Evolutionary conservation across 2,329 filamentous ascomycete genomes (phyloP).

Genomic region (Neodidymelliopsis sp.): DNA sequence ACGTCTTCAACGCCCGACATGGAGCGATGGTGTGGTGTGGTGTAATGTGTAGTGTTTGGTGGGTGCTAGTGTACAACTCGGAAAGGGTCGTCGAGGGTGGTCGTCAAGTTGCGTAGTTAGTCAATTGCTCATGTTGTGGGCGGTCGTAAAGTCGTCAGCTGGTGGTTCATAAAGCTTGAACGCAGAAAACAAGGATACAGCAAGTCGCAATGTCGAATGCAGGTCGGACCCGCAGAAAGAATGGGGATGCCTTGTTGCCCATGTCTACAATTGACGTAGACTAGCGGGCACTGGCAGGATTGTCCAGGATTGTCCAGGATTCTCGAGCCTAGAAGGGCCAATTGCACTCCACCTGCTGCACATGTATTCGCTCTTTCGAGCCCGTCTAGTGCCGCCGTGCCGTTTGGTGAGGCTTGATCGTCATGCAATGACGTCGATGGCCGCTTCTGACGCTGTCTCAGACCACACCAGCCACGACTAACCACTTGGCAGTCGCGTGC

Average conservation of each 20-base stretch:
- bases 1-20: slow-evolving; percentile 56
- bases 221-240: slow-evolving; percentile 18
- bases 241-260: slow-evolving; percentile 18
- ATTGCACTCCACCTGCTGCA: slow-evolving; percentile 25
- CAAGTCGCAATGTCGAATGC: slow-evolving; percentile 14
- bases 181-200: slow-evolving; percentile 21
- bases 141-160: slow-evolving; percentile 9
- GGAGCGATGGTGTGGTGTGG: slow-evolving; percentile 1
- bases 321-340: slow-evolving; percentile 15
- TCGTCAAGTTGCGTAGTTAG: background rate
- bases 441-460: slow-evolving; percentile 25
- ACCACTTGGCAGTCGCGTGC: slow-evolving; percentile 24
- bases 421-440: slow-evolving; percentile 30
- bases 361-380: slow-evolving; percentile 21
- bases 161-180: background rate
- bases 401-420: slow-evolving; percentile 25
- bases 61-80: background rate
- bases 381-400: slow-evolving; percentile 26
- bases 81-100: background rate
- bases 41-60: background rate
- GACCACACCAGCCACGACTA: slow-evolving; percentile 21
- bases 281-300: slow-evolving; percentile 17
- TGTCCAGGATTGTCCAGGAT: slow-evolving; percentile 14
- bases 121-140: slow-evolving; percentile 11
- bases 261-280: slow-evolving; percentile 35